These are phyloP conservation scores for Drosera spatulata DNA, from an alignment of 179 eudicot species.

Conservation along the genomic window DNA sequence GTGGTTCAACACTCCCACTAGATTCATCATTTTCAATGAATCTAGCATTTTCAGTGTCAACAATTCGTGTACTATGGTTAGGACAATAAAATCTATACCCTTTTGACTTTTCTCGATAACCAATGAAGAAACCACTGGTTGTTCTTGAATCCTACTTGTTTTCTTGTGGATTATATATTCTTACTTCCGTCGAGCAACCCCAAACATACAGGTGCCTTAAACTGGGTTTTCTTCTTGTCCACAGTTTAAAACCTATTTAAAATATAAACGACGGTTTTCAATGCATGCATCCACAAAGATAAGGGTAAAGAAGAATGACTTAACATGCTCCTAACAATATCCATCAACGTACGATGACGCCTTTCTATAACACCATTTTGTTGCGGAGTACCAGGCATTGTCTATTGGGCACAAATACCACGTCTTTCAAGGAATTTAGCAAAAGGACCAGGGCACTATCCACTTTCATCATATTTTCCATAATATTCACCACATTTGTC, in stretches of 20 bases:
- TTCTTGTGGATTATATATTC: background rate
- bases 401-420: too few relatives aligned
- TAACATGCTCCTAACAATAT: too few relatives aligned
- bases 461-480: too few relatives aligned
- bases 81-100: background rate
- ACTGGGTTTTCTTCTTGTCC: background rate
- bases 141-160: background rate
- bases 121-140: background rate
- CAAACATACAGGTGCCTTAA: background rate
- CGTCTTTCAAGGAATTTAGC: background rate
- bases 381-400: background rate
- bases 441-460: background rate
- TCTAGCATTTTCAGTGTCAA: too few relatives aligned
- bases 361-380: background rate
- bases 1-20: background rate
- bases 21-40: too few relatives aligned
- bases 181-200: background rate
- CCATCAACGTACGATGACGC: background rate
- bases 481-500: too few relatives aligned
- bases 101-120: too few relatives aligned
- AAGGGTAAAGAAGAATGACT: too few relatives aligned
- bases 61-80: too few relatives aligned
- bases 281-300: too few relatives aligned
- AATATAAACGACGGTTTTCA: too few relatives aligned
- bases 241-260: too few relatives aligned